Base-by-base conservation (phyloP, 2,329 filamentous ascomycete genomes). In the Scedosporium minutisporum region DNA sequence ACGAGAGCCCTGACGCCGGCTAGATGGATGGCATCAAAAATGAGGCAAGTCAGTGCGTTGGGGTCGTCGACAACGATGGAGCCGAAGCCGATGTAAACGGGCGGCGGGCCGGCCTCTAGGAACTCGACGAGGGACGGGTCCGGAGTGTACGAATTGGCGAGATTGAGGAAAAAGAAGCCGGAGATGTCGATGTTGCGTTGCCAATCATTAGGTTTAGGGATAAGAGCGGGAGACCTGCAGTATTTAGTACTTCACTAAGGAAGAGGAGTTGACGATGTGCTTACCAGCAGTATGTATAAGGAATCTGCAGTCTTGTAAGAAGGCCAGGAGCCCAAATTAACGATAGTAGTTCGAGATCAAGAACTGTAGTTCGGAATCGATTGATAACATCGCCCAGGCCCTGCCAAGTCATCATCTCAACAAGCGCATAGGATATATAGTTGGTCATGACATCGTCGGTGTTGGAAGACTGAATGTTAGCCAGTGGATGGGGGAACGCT, bases 351-450 rank as follows among this genome's bases (percentile, higher is more conserved):
- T 95, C 89, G 0, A 97, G 77, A 27, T 89, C 88, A 1, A 96
- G 80, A 14, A 83, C 84, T 64, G 87, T 86, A 66, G 88, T 86
- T 61, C 93, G 82, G 69, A 96, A 97, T 10, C 87, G 83, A 70
- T 97, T 97, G 71, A 97, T 93, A 5, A 97, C 80, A 73, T 97
- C 93, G 44, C 93, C 93, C 3, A 96, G 77, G 0, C 91, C 92
- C 74, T 96, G 91, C 91, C 91, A 96, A 10, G 92, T 93, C 81
- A 96, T 86, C 83, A 96, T 90, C 67, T 96, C 92, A 2, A 96
- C 89, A 21, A 96, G 78, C 0, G 88, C 86, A 69, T 96, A 96
- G 0, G 88, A 90, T 63, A 96, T 80, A 69, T 90, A 93, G 68
- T 95, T 96, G 0, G 90, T 88, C 64, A 91, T 81, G n/a, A 84